Evolutionary conservation across 2,329 filamentous ascomycete genomes (phyloP).

Genomic region (Exophiala sp.): DNA sequence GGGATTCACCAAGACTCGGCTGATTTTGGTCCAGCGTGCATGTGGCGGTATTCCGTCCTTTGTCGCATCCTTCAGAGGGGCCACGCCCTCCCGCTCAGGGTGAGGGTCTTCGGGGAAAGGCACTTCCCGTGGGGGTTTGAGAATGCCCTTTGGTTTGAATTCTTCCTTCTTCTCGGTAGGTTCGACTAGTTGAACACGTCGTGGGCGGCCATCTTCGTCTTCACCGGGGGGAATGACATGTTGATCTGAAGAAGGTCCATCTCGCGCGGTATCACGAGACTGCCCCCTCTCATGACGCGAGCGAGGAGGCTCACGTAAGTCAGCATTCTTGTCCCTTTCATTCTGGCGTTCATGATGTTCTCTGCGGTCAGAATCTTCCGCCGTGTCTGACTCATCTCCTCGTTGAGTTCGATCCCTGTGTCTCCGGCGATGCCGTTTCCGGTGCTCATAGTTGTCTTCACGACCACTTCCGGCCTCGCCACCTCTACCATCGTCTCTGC

Average conservation of each 20-base stretch:
- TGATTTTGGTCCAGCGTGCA: conserved; percentile 84
- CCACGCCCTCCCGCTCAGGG: conserved; percentile 80
- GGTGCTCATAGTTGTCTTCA: conserved; percentile 18
- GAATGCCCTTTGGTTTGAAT: conserved; percentile 67
- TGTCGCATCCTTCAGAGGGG: conserved; percentile 83
- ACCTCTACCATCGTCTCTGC: conserved; percentile 11
- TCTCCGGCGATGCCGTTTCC: conserved; percentile 16
- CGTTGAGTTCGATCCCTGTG: conserved; percentile 14
- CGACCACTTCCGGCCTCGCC: conserved; percentile 10
- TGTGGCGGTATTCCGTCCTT: conserved; percentile 64
- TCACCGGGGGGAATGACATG: conserved; percentile 25
- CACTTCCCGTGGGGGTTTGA: conserved; percentile 66
- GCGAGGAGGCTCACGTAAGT: conserved; percentile 17
- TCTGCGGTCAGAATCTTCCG: conserved; percentile 16
- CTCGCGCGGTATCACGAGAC: conserved; percentile 16
- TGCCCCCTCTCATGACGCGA: conserved; percentile 14
- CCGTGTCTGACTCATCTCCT: conserved; percentile 20
- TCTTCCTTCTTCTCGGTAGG: conserved; percentile 63
- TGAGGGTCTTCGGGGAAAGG: conserved; percentile 84
- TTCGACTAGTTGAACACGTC: conserved; percentile 52
- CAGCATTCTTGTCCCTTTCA: conserved; percentile 11
- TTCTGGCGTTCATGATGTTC: conserved; percentile 9
- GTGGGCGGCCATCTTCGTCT: conserved; percentile 25
- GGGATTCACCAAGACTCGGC: conserved; percentile 79
- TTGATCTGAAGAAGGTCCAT: conserved; percentile 10